phyloP scores from a whole-genome alignment of 2,329 filamentous ascomycete species.

The Penicillium rolfsii region DNA sequence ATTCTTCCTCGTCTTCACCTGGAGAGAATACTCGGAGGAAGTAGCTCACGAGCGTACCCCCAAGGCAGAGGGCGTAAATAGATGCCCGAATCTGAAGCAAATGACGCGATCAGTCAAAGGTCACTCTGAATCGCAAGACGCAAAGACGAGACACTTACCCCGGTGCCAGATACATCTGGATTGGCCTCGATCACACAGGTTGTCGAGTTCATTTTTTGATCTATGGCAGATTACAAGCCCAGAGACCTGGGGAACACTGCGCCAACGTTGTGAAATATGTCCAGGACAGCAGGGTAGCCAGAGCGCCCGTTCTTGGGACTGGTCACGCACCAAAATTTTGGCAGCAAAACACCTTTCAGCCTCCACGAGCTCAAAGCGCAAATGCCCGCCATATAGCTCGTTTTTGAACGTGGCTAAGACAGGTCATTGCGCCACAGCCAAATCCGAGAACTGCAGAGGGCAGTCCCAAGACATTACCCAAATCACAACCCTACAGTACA shows the following conservation, averaged over 20 bases:
- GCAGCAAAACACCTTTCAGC: not conserved
- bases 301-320: not conserved
- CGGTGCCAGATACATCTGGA: slow-evolving; percentile 21
- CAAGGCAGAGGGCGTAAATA: slow-evolving; percentile 24
- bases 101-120: not conserved
- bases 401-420: not conserved
- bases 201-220: slow-evolving; percentile 20
- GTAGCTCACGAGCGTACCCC: slow-evolving; percentile 21
- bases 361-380: not conserved
- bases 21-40: slow-evolving; percentile 20
- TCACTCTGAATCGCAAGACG: not conserved
- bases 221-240: not conserved
- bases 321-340: not conserved
- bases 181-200: slow-evolving; percentile 23
- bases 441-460: not conserved
- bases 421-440: slow-evolving; percentile 1
- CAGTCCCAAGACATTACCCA: not conserved
- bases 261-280: not conserved
- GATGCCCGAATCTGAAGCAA: slow-evolving; percentile 22
- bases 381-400: not conserved
- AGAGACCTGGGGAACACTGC: not conserved
- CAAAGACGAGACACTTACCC: slow-evolving; percentile 14
- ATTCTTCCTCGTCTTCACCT: slow-evolving; percentile 23
- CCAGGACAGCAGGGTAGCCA: not conserved
- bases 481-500: not conserved